Evolutionary conservation across 345 rosid genomes (phyloP).

Genomic region (Hibiscus tridactylites): DNA sequence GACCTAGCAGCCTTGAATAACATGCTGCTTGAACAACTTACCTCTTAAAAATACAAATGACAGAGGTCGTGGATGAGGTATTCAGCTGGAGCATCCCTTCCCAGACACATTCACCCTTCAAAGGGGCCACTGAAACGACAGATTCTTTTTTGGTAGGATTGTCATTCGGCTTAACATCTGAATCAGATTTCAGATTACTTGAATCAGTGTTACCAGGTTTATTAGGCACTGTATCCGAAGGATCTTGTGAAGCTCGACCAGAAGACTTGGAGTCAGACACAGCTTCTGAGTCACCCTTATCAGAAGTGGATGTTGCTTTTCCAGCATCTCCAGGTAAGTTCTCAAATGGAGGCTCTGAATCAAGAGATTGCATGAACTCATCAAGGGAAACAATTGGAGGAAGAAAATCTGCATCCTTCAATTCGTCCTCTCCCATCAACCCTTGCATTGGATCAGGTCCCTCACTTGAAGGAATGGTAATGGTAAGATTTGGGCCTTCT

Average conservation of each 20-base stretch:
- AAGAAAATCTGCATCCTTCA: constrained; percentile 70
- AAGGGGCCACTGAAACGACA: constrained; percentile 8
- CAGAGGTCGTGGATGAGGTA: constrained; percentile 36
- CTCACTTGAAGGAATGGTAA: constrained; percentile 56
- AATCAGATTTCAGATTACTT: constrained; percentile 9
- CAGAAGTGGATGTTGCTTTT: constrained; percentile 20
- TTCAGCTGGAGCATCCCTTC: constrained; percentile 71
- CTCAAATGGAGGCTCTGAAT: constrained; percentile 85
- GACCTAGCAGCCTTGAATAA: not conserved
- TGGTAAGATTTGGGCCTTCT: constrained; percentile 25
- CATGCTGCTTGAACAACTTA: constrained; percentile 17
- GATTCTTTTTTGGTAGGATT: constrained; percentile 20
- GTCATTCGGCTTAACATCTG: constrained; percentile 19
- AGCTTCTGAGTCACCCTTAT: constrained; percentile 34
- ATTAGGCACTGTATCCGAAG: constrained; percentile 17
- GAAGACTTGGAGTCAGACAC: constrained; percentile 30
- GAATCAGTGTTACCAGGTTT: constrained; percentile 24
- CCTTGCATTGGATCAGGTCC: constrained; percentile 45
- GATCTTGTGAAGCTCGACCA: constrained; percentile 23
- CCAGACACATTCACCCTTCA: constrained; percentile 56
- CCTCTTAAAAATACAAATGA: constrained; percentile 66
- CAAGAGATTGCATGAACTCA: constrained; percentile 82
- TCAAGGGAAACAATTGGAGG: constrained; percentile 88
- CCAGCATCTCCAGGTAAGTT: constrained; percentile 39
- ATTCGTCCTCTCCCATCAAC: constrained; percentile 70